Evolutionary conservation across 2,329 filamentous ascomycete species (phyloP).

Genomic region (Fonsecaea erecta): DNA sequence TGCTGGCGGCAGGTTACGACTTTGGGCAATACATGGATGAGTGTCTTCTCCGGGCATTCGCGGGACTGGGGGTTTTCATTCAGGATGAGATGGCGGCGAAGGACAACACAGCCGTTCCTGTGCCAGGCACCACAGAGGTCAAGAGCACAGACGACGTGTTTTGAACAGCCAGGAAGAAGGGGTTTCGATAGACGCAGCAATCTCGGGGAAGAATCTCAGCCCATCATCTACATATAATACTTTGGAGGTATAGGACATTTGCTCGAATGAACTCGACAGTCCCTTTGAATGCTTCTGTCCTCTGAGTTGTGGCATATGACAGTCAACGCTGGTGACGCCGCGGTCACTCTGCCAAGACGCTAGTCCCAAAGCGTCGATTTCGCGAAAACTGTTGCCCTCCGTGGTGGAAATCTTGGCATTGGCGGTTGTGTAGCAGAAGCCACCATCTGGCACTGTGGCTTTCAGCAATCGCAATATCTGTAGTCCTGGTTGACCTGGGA

Average conservation of each 20-base stretch:
- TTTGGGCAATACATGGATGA: conserved; percentile 79
- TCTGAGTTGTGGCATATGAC: too few species aligned
- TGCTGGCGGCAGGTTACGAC: conserved; percentile 79
- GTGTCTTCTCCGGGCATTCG: conserved; percentile 85
- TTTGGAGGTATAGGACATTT: neutral
- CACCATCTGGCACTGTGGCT: conserved; percentile 6
- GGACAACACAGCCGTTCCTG: conserved; percentile 23
- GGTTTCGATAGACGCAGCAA: neutral
- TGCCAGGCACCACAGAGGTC: conserved; percentile 9
- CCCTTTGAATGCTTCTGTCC: neutral
- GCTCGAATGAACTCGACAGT: neutral
- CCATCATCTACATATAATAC: neutral
- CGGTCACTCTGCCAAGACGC: neutral
- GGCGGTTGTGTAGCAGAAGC: conserved; percentile 1
- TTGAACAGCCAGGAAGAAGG: neutral
- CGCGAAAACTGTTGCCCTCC: neutral
- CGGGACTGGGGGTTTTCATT: conserved; percentile 84
- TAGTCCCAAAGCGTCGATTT: neutral
- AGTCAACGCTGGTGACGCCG: too few species aligned
- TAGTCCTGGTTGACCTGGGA: neutral
- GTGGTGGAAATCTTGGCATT: neutral
- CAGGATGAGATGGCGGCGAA: conserved; percentile 66
- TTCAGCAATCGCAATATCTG: neutral
- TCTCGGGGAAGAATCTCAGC: neutral
- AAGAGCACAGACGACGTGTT: conserved; percentile 21